phyloP scores from a whole-genome alignment of 257 asterid genomes.

The Petunia axillaris region DNA sequence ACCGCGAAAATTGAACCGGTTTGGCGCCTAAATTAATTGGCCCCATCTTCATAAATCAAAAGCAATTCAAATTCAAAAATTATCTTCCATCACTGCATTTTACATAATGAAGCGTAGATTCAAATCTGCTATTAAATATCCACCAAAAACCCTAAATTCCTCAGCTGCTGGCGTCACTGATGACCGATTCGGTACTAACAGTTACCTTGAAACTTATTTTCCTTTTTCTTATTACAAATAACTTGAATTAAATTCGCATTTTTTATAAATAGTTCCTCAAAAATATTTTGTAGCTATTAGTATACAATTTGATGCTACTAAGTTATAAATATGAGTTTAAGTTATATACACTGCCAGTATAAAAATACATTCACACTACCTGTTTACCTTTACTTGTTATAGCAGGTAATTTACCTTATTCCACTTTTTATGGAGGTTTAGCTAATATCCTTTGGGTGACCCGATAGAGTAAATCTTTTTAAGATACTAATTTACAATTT shows the following conservation, averaged over 20 bases:
- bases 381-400: too few species aligned
- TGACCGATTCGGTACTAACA: slow-evolving; percentile 38
- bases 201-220: slow-evolving; percentile 21
- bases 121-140: slow-evolving; percentile 35
- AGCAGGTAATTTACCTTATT: too few species aligned
- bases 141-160: slow-evolving; percentile 27
- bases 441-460: too few species aligned
- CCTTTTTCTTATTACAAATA: neutral
- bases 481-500: too few species aligned
- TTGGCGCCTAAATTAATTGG: slow-evolving; percentile 31
- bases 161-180: slow-evolving; percentile 27
- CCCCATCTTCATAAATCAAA: neutral
- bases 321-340: too few species aligned
- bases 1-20: neutral
- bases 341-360: too few species aligned
- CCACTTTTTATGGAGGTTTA: too few species aligned
- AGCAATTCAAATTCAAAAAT: slow-evolving; percentile 7
- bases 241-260: neutral
- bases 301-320: too few species aligned
- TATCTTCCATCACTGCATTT: slow-evolving; percentile 10
- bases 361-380: too few species aligned
- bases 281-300: too few species aligned
- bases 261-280: neutral
- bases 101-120: slow-evolving; percentile 38
- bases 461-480: too few species aligned